Conservation (phyloP, 2,329 filamentous ascomycete genomes). For the Coniochaeta prunicola region DNA sequence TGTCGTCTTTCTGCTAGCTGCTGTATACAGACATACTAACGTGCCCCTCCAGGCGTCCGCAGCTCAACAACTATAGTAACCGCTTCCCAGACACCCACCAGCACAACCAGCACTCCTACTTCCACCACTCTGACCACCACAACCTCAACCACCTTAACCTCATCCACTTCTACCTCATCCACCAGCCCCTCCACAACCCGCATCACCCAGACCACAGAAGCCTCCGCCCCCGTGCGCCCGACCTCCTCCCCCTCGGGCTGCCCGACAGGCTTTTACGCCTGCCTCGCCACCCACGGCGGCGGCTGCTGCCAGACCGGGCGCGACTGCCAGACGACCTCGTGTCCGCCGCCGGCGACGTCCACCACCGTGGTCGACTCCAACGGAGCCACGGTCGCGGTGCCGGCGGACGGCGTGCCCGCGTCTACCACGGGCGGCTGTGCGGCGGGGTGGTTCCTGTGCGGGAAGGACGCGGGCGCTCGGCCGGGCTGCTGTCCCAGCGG, state of each 20-base stretch:
- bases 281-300: slow-evolving; percentile 74
- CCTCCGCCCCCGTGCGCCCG: slow-evolving; percentile 39
- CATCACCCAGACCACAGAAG: slow-evolving; percentile 24
- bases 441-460: slow-evolving; percentile 70
- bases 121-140: slow-evolving; percentile 22
- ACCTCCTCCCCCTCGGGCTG: slow-evolving; percentile 45
- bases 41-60: slow-evolving; percentile 22
- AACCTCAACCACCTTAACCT: slow-evolving; percentile 22
- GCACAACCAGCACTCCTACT: slow-evolving; percentile 28
- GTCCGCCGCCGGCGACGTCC: slow-evolving; percentile 52
- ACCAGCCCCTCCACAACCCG: background rate
- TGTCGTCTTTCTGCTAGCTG: slow-evolving; percentile 3
- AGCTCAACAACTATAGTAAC: slow-evolving; percentile 16
- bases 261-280: slow-evolving; percentile 88
- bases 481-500: slow-evolving; percentile 81
- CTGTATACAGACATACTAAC: background rate
- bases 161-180: background rate
- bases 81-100: slow-evolving; percentile 21
- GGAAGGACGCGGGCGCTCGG: slow-evolving; percentile 46
- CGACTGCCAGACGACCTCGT: slow-evolving; percentile 75
- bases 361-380: slow-evolving; percentile 53
- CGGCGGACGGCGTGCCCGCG: slow-evolving; percentile 37
- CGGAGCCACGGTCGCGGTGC: slow-evolving; percentile 65
- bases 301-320: slow-evolving; percentile 82
- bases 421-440: slow-evolving; percentile 53